Percentiles rank a stretch among this genome's conserved stretches.
Evolutionary conservation across 306 rosid genomes (phyloP).

Genomic region (Quercus glauca): DNA sequence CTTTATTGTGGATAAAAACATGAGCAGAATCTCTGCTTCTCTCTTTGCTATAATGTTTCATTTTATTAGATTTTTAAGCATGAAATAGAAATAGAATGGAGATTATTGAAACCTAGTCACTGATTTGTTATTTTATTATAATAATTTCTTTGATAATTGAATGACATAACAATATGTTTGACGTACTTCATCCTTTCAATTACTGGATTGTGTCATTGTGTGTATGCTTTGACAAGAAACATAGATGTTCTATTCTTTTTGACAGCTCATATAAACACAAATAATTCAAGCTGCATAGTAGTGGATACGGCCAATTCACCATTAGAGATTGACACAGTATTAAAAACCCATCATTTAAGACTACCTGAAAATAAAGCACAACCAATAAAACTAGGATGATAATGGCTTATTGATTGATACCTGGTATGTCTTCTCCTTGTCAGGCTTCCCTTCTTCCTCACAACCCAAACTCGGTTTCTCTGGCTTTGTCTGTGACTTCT

Average conservation of each 20-base stretch:
- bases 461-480: conserved; percentile 30
- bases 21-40: not conserved
- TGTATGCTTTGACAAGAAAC: not conserved
- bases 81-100: not conserved
- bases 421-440: conserved; percentile 37
- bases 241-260: not conserved
- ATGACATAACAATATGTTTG: not conserved
- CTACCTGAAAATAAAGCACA: not conserved
- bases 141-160: no score
- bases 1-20: not conserved
- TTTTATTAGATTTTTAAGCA: not conserved
- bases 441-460: conserved; percentile 37
- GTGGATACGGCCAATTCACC: not conserved
- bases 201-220: not conserved
- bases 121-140: not conserved
- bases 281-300: not conserved
- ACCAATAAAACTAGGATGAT: not conserved
- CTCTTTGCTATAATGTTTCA: not conserved
- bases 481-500: conserved; percentile 16
- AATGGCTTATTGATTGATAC: conserved; percentile 32
- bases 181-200: not conserved
- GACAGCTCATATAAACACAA: not conserved
- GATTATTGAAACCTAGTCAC: not conserved
- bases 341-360: not conserved
- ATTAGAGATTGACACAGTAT: not conserved